Conservation (phyloP, 1,284 basidiomycete genomes). For the Rhizoctonia solani region DNA sequence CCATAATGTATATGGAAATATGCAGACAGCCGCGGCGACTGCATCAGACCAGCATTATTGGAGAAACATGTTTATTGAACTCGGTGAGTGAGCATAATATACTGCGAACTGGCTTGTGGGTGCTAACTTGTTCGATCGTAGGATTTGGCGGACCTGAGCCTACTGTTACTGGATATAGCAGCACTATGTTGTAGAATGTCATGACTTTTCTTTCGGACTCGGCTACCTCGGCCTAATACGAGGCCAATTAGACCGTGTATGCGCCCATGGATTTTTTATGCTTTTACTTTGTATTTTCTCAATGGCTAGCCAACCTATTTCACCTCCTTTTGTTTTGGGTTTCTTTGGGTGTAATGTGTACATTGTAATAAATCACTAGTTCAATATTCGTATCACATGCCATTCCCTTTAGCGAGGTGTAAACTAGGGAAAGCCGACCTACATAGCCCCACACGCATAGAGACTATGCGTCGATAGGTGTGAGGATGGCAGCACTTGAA, state of each 20-base stretch:
- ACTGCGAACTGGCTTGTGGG: not conserved
- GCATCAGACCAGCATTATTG: constrained; percentile 36
- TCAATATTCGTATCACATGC: constrained; percentile 1
- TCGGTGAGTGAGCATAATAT: constrained; percentile 15
- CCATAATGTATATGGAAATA: constrained; percentile 11
- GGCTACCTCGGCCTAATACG: not conserved
- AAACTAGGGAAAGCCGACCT: not conserved
- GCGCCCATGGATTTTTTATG: not conserved
- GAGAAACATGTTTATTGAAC: constrained; percentile 36
- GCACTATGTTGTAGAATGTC: constrained; percentile 12
- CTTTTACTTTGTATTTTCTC: constrained; percentile 10
- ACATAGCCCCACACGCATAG: too few species aligned
- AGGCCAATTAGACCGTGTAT: not conserved
- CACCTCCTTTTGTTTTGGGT: not conserved
- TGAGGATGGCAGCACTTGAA: not conserved
- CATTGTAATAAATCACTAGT: constrained; percentile 19
- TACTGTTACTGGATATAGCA: constrained; percentile 24
- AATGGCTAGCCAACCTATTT: not conserved
- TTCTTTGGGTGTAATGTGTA: not conserved
- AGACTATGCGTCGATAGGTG: not conserved
- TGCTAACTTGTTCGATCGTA: not conserved
- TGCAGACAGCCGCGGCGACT: constrained; percentile 19
- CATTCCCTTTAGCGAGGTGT: not conserved
- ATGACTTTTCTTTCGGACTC: not conserved
- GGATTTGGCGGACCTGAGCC: constrained; percentile 29